phyloP scores from a whole-genome alignment of 2,329 filamentous ascomycete genomes.

The Beauveria sp. region DNA sequence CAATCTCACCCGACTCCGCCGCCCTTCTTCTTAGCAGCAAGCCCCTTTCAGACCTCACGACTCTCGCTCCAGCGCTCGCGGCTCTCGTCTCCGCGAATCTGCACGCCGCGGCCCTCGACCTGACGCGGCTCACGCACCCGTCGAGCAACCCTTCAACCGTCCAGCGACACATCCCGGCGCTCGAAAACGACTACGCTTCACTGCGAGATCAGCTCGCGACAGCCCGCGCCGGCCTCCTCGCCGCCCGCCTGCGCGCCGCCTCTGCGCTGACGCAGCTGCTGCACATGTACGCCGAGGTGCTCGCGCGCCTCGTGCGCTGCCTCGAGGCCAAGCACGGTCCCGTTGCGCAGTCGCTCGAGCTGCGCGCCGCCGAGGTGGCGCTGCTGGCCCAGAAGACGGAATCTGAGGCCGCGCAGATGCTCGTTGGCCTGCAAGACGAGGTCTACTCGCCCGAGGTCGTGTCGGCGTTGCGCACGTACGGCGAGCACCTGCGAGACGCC shows the following conservation, averaged over 20 bases:
- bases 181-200: slow-evolving; percentile 32
- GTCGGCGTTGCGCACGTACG: slow-evolving; percentile 39
- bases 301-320: slow-evolving; percentile 38
- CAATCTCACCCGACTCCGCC: slow-evolving; percentile 23
- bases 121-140: slow-evolving; percentile 36
- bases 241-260: slow-evolving; percentile 32
- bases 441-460: slow-evolving; percentile 39
- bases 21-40: slow-evolving; percentile 35
- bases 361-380: slow-evolving; percentile 39
- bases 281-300: slow-evolving; percentile 28
- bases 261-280: slow-evolving; percentile 32
- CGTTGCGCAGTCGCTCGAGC: slow-evolving; percentile 42
- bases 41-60: slow-evolving; percentile 34
- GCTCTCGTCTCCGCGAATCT: slow-evolving; percentile 36
- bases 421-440: slow-evolving; percentile 27
- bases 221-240: slow-evolving; percentile 26
- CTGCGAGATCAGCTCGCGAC: slow-evolving; percentile 28
- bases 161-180: slow-evolving; percentile 47
- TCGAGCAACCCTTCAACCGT: slow-evolving; percentile 47
- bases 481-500: slow-evolving; percentile 41
- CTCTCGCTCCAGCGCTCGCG: slow-evolving; percentile 34
- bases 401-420: slow-evolving; percentile 27
- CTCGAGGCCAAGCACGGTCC: slow-evolving; percentile 50
- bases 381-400: slow-evolving; percentile 36
- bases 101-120: slow-evolving; percentile 32